phyloP scores from a whole-genome alignment of 371 early-diverging fungal species.

The Mucor velutinosus region DNA sequence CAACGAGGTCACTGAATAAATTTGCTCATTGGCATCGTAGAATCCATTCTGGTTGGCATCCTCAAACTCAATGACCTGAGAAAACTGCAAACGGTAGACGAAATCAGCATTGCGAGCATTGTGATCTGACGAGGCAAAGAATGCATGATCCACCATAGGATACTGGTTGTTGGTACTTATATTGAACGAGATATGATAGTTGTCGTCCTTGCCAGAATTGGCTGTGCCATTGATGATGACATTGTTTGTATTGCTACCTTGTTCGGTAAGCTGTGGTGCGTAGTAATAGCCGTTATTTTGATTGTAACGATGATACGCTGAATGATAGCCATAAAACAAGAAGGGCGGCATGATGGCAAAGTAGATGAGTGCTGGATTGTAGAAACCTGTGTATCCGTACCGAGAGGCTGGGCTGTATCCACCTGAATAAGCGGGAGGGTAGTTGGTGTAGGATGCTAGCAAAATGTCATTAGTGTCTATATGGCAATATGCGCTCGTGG shows the following conservation, averaged over 20 bases:
- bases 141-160: conserved; percentile 42
- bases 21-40: conserved; percentile 37
- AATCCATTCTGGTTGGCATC: conserved; percentile 50
- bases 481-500: background rate
- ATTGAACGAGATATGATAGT: conserved; percentile 41
- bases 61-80: conserved; percentile 44
- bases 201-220: conserved; percentile 31
- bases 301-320: conserved; percentile 46
- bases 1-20: conserved; percentile 30
- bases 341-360: conserved; percentile 43
- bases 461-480: background rate
- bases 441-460: conserved; percentile 37
- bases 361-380: conserved; percentile 42
- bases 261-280: conserved; percentile 40
- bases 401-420: conserved; percentile 34
- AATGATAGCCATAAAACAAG: conserved; percentile 36
- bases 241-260: conserved; percentile 27
- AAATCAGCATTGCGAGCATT: conserved; percentile 43
- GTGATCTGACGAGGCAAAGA: conserved; percentile 42
- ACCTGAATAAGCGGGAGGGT: conserved; percentile 38
- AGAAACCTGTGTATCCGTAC: conserved; percentile 40
- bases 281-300: conserved; percentile 44
- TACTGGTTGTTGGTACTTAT: conserved; percentile 33
- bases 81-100: conserved; percentile 35
- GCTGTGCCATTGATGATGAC: conserved; percentile 46